Evolutionary conservation across 1,139 yeast genomes (phyloP).

Genomic region (Debaryomyces robertsiae): DNA sequence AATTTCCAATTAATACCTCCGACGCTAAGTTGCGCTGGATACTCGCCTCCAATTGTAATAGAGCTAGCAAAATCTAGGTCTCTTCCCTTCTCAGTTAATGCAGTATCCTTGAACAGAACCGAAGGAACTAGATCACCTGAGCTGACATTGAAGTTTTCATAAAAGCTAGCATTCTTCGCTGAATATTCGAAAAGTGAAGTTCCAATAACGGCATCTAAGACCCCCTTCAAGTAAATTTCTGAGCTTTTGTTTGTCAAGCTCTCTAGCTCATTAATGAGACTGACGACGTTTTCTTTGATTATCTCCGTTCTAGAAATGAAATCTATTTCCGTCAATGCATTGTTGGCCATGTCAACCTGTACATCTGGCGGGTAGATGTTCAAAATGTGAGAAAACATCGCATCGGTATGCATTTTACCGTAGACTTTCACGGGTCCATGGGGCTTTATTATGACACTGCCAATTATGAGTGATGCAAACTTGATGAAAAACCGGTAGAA

Average conservation of each 20-base stretch:
- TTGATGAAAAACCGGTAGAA: slow-evolving; percentile 25
- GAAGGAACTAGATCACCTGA: slow-evolving; percentile 20
- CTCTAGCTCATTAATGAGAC: slow-evolving; percentile 22
- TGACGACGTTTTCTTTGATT: slow-evolving; percentile 22
- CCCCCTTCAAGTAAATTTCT: slow-evolving; percentile 24
- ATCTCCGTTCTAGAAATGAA: slow-evolving; percentile 27
- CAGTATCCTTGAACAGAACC: slow-evolving; percentile 15
- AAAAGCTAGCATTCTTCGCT: slow-evolving; percentile 22
- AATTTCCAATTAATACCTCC: slow-evolving; percentile 31
- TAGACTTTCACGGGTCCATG: slow-evolving; percentile 25
- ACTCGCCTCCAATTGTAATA: slow-evolving; percentile 13
- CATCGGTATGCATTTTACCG: slow-evolving; percentile 22
- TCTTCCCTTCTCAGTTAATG: slow-evolving; percentile 8
- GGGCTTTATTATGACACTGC: slow-evolving; percentile 27
- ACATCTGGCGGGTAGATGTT: slow-evolving; percentile 31
- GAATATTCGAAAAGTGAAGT: slow-evolving; percentile 19
- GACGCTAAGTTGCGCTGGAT: slow-evolving; percentile 24
- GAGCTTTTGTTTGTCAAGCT: slow-evolving; percentile 18
- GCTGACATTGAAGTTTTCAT: slow-evolving; percentile 18
- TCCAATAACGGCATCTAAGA: slow-evolving; percentile 19
- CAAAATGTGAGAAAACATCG: slow-evolving; percentile 24
- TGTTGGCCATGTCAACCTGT: slow-evolving; percentile 23
- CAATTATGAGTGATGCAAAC: slow-evolving; percentile 24
- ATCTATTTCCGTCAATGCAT: slow-evolving; percentile 28
- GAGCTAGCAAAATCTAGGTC: slow-evolving; percentile 7